Conservation (phyloP, 1,284 basidiomycete genomes). For the Cryptococcus amylolentus region DNA sequence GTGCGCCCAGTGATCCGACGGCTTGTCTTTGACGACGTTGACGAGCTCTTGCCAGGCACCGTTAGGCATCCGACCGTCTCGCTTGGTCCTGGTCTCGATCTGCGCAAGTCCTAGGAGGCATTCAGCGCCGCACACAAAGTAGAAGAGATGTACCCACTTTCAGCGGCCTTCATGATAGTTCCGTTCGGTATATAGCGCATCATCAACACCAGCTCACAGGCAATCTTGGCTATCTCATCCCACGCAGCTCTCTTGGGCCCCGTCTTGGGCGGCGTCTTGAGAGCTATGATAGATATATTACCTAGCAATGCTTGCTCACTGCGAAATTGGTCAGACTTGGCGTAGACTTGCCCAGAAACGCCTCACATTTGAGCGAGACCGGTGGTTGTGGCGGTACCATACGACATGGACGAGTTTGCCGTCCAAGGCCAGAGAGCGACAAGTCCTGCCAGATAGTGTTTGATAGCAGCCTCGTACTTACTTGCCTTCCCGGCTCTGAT, state of each 20-base stretch:
- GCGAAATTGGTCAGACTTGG: neutral
- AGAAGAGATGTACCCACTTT: neutral
- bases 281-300: constrained; percentile 6
- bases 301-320: constrained; percentile 10
- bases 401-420: constrained; percentile 4
- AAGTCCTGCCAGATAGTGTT: constrained; percentile 5
- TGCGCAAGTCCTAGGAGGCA: constrained; percentile 1
- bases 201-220: constrained; percentile 3
- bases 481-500: neutral
- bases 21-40: constrained; percentile 3
- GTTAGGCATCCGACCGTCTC: neutral
- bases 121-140: no score
- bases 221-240: constrained; percentile 4
- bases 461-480: constrained; percentile 2
- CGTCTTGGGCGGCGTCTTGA: constrained; percentile 3
- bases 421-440: constrained; percentile 4
- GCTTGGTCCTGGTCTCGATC: constrained; percentile 3
- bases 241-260: constrained; percentile 2
- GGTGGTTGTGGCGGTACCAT: neutral
- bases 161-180: constrained; percentile 6
- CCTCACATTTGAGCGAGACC: constrained; percentile 5
- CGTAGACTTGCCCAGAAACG: neutral
- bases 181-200: constrained; percentile 4
- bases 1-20: constrained; percentile 7
- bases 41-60: constrained; percentile 2